Conservation (phyloP, 2,329 filamentous ascomycete species). For the Penicillium sp. region DNA sequence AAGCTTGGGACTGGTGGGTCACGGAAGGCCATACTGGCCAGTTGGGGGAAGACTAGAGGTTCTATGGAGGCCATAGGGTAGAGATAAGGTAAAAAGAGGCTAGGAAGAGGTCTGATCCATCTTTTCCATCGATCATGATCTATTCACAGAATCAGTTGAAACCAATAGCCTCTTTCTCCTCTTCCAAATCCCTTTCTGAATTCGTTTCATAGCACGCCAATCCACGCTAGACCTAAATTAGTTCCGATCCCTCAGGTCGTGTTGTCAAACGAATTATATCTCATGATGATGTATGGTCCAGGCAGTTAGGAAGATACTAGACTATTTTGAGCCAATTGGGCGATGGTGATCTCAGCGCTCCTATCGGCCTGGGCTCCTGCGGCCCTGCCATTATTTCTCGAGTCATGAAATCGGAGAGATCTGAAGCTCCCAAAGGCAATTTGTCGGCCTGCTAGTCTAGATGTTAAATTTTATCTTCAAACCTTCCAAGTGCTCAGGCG, state of each 20-base stretch:
- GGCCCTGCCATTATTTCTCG: too few relatives aligned
- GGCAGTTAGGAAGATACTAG: too few relatives aligned
- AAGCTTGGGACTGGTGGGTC: neutral
- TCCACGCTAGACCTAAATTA: neutral
- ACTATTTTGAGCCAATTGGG: too few relatives aligned
- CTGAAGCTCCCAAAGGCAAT: too few relatives aligned
- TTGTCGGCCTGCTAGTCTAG: too few relatives aligned
- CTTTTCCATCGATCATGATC: neutral
- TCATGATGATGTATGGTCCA: neutral
- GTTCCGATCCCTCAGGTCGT: neutral
- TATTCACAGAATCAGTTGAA: neutral
- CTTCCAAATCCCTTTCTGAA: neutral
- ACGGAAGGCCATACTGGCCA: neutral
- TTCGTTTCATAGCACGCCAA: neutral
- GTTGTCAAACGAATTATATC: neutral
- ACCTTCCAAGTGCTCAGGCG: neutral
- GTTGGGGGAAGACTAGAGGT: neutral
- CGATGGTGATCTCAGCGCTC: too few relatives aligned
- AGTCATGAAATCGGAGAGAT: too few relatives aligned
- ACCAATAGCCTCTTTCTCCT: neutral
- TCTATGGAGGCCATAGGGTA: neutral
- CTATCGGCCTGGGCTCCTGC: too few relatives aligned
- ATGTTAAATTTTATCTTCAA: too few relatives aligned
- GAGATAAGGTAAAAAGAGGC: neutral
- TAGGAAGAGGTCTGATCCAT: neutral